Evolutionary conservation across 2,329 filamentous ascomycete genomes (phyloP), one percentile per base, ranked within the genome.

Genomic region (Aureobasidium leucospermi): DNA sequence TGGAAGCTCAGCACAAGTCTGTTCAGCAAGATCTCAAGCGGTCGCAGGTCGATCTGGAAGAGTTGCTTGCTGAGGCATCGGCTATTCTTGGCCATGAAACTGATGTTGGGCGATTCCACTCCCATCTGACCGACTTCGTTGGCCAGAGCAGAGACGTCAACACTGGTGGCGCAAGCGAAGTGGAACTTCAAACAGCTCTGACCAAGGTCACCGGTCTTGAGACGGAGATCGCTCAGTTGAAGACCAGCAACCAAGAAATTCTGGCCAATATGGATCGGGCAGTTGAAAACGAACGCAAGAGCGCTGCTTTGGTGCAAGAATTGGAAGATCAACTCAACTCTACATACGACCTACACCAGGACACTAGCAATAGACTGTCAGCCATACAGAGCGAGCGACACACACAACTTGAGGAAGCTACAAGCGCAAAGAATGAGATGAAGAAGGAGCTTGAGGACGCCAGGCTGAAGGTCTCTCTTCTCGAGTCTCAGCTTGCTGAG

Each of bases 321-420:
- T 85, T 99, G 5, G 94, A 99, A 74, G 93, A 97, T 67, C 94
- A 99, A 73, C 85, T 99, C 58, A 92, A 93, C 70, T 90, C 83
- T 71, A 96, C 94, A 75, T 99, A 91, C 74, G 94, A 99, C 69
- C 89, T 96, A 71, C 91, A 93, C 62, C 90, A 96, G 69, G 79
- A 85, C 61, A 86, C 87, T 11, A 91, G 84, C 72, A 96, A 96
- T 75, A 86, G 93, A 58, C 78, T 97, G 57, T 96, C 92, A 56
- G 86, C 88, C 62, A 72, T 79, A 58, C 77, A 80, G 62, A 73
- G 70, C 2, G 78, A 79, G 67, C 71, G 73, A 29, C 74, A 73
- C 39, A 67, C 71, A 13, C 73, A 78, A 61, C 68, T 76, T 6
- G 71, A 76, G 58, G 72, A 75, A 43, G 70, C 69, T 1, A 64